Conservation (phyloP, 2,329 filamentous ascomycete genomes). For the Neopestalotiopsis sp. region DNA sequence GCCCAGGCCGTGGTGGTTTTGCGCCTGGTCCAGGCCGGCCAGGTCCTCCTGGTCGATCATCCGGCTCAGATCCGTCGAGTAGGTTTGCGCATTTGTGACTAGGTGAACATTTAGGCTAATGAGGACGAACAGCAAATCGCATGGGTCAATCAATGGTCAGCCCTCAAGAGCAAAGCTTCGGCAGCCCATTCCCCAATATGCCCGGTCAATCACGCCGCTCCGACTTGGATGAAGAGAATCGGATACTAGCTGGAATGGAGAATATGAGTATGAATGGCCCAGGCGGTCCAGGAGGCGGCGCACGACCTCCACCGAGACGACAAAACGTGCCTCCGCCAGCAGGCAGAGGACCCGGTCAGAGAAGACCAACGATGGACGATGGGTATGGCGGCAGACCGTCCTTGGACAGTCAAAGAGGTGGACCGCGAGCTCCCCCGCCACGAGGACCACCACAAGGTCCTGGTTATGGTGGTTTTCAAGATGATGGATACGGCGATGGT, state of each 20-base stretch:
- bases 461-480: slow-evolving; percentile 42
- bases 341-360: slow-evolving; percentile 38
- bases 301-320: slow-evolving; percentile 20
- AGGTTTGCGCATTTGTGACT: slow-evolving; percentile 22
- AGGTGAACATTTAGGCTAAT: slow-evolving; percentile 23
- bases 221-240: slow-evolving; percentile 45
- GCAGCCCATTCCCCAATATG: slow-evolving; percentile 48
- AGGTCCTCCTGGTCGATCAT: slow-evolving; percentile 42
- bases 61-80: slow-evolving; percentile 42
- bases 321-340: slow-evolving; percentile 30
- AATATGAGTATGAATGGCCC: slow-evolving; percentile 42
- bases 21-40: slow-evolving; percentile 41
- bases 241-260: slow-evolving; percentile 47
- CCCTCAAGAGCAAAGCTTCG: slow-evolving; percentile 40
- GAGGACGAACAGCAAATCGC: slow-evolving; percentile 24
- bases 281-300: slow-evolving; percentile 15
- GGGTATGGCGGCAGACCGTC: slow-evolving; percentile 36
- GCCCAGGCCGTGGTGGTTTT: slow-evolving; percentile 30
- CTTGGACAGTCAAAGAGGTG: slow-evolving; percentile 36
- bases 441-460: slow-evolving; percentile 37
- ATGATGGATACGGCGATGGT: slow-evolving; percentile 41
- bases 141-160: slow-evolving; percentile 28
- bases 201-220: slow-evolving; percentile 45
- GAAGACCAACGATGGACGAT: slow-evolving; percentile 39
- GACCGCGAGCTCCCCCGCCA: slow-evolving; percentile 39